Percentiles rank a stretch among this genome's conserved stretches.
phyloP scores from a whole-genome alignment of 169 alveolate species.

The Plasmodium falciparum region DNA sequence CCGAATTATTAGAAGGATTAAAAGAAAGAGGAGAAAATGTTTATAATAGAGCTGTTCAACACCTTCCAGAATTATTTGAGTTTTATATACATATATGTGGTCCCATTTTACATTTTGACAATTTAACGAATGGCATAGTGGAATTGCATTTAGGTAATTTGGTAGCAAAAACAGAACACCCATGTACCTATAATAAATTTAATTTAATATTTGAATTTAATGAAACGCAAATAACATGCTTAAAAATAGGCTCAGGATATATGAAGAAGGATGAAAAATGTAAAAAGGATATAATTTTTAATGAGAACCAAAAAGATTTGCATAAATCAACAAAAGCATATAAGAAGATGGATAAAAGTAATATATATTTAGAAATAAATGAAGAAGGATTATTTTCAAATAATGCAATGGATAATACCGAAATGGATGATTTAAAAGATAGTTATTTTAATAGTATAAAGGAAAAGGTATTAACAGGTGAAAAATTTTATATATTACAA shows the following conservation, averaged over 20 bases:
- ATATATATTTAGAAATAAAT: neutral
- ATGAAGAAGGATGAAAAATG: constrained; percentile 1
- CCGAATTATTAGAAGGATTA: constrained; percentile 73
- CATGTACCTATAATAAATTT: constrained; percentile 83
- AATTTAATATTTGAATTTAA: constrained; percentile 86
- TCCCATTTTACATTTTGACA: constrained; percentile 83
- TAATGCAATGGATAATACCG: neutral
- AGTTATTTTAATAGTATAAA: constrained; percentile 49
- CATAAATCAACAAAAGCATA: neutral
- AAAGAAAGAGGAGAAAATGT: constrained; percentile 78
- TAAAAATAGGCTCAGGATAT: constrained; percentile 13
- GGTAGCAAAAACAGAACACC: constrained; percentile 82
- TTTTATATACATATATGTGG: constrained; percentile 83
- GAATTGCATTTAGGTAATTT: constrained; percentile 88
- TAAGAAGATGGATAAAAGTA: neutral
- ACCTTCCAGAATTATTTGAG: constrained; percentile 77
- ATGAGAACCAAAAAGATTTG: neutral
- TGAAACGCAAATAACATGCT: constrained; percentile 87
- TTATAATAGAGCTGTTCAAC: constrained; percentile 76
- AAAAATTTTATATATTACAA: constrained; percentile 65
- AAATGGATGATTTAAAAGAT: constrained; percentile 2
- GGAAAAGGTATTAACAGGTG: constrained; percentile 24
- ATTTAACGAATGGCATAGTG: constrained; percentile 83
- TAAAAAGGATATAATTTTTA: constrained; percentile 1
- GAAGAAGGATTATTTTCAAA: neutral